Conservation (phyloP, 2,329 filamentous ascomycete species). For the Magnaporthales sp. region DNA sequence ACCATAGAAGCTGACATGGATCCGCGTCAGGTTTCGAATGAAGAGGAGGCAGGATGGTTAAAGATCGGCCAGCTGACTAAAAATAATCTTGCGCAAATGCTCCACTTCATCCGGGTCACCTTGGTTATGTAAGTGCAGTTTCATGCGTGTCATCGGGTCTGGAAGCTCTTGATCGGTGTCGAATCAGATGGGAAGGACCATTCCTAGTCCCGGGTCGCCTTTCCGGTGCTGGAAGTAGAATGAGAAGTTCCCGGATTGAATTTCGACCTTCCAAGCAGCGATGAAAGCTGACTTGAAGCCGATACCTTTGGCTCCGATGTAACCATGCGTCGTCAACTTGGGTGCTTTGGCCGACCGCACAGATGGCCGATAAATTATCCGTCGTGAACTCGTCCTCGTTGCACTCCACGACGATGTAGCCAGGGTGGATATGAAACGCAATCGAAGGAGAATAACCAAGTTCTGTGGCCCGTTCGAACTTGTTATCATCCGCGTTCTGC, state of each 20-base stretch:
- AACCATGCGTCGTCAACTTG: no score
- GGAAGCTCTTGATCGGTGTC: conserved; percentile 12
- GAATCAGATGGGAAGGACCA: conserved; percentile 37
- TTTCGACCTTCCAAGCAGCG: conserved; percentile 32
- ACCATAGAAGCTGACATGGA: conserved; percentile 22
- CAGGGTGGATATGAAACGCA: no score
- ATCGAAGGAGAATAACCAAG: no score
- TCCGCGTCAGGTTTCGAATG: conserved; percentile 26
- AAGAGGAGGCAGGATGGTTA: conserved; percentile 32
- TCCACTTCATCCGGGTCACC: conserved; percentile 11
- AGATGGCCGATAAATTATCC: no score
- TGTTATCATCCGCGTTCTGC: no score
- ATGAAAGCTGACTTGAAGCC: conserved; percentile 44
- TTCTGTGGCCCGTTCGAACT: no score
- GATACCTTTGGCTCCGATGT: conserved; percentile 42
- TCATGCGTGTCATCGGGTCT: conserved; percentile 24
- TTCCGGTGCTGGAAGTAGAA: conserved; percentile 33
- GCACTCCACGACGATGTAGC: no score
- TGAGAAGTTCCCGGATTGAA: conserved; percentile 32
- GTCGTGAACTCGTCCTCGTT: no score
- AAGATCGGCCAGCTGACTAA: conserved; percentile 26
- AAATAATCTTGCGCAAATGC: conserved; percentile 17
- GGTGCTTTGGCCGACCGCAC: no score
- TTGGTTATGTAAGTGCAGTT: conserved; percentile 23
- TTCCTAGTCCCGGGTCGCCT: conserved; percentile 37